Evolutionary conservation across 345 rosid genomes (phyloP).

Genomic region (Reutealis trisperma): DNA sequence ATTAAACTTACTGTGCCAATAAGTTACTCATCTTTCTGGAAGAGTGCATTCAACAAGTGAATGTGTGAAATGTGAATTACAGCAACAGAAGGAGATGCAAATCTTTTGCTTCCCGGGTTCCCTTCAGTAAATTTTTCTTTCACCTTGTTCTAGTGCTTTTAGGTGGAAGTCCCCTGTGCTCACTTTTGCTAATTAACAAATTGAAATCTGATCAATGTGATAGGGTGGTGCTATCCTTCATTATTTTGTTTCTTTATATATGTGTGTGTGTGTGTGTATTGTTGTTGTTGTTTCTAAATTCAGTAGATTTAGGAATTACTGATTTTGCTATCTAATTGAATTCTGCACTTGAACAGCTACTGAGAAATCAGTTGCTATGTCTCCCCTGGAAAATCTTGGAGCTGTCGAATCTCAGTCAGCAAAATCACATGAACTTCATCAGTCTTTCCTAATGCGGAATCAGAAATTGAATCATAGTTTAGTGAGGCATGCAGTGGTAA

Average conservation of each 20-base stretch:
- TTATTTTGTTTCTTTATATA: too few species aligned
- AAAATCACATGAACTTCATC: conserved; percentile 31
- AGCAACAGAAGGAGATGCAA: background rate
- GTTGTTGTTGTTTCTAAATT: background rate
- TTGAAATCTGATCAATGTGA: too few species aligned
- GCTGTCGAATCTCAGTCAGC: conserved; percentile 28
- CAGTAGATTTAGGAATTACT: background rate
- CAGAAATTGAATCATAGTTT: conserved; percentile 31
- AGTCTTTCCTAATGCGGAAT: conserved; percentile 28
- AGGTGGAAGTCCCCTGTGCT: background rate
- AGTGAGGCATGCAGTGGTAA: conserved; percentile 36
- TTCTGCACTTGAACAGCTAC: conserved; percentile 31
- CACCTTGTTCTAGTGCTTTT: background rate
- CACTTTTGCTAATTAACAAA: background rate
- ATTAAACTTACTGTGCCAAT: background rate
- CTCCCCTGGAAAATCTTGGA: conserved; percentile 28
- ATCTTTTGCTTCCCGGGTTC: background rate
- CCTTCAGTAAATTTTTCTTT: background rate
- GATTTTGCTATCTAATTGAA: background rate
- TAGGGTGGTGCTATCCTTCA: background rate
- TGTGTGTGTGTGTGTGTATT: too few species aligned
- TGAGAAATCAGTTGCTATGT: conserved; percentile 28
- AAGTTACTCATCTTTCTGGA: background rate
- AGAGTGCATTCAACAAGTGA: background rate
- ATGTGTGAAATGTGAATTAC: background rate